These are phyloP conservation scores for Laburnicola sp. DNA, from an alignment of 2,329 filamentous ascomycete species.

Conservation along the genomic window DNA sequence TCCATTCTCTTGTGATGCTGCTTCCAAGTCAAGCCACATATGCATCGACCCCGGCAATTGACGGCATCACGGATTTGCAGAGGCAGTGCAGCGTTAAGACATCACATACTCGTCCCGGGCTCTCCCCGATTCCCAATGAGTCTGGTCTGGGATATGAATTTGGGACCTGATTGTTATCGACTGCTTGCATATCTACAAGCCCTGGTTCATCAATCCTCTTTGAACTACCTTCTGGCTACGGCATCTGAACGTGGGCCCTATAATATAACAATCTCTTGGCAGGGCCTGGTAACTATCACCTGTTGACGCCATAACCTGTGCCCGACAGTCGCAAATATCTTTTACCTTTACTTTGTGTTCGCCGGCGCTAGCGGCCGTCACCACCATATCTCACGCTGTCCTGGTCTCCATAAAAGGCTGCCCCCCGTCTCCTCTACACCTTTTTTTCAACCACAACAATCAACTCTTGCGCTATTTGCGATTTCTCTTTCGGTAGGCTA, in stretches of 20 bases:
- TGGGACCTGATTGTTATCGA: too few relatives aligned
- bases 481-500: too few relatives aligned
- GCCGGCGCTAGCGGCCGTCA: neutral
- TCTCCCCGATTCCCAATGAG: too few relatives aligned
- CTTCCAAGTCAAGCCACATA: too few relatives aligned
- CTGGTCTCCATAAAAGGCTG: neutral
- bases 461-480: neutral
- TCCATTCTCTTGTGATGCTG: too few relatives aligned
- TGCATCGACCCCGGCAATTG: too few relatives aligned
- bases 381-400: neutral
- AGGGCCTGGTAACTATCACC: too few relatives aligned
- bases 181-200: neutral
- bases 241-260: neutral
- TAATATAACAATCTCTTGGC: neutral
- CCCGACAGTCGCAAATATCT: neutral
- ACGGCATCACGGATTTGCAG: too few relatives aligned
- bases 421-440: neutral
- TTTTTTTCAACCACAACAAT: neutral
- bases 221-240: neutral
- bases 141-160: too few relatives aligned
- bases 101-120: neutral
- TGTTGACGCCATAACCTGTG: neutral
- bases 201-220: neutral
- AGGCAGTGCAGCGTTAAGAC: too few relatives aligned
- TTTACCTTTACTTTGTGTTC: neutral